phyloP scores from a whole-genome alignment of 2,329 filamentous ascomycete genomes.

The Microcyclosporella mali region DNA sequence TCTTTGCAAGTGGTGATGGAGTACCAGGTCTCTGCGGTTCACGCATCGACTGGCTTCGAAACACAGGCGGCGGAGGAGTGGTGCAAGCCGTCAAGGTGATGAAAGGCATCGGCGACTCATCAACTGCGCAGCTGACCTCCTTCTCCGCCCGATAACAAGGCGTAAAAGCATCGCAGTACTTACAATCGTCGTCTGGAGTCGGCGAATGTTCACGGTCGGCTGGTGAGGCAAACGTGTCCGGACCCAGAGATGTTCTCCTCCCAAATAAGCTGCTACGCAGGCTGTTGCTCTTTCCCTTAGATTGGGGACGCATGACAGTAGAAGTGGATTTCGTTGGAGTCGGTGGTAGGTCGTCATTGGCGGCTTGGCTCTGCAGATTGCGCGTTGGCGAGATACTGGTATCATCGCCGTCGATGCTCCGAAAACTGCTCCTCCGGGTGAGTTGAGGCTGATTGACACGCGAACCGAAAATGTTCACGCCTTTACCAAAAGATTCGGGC shows the following conservation, averaged over 20 bases:
- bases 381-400: constrained; percentile 53
- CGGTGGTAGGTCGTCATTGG: constrained; percentile 73
- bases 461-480: constrained; percentile 57
- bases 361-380: constrained; percentile 50
- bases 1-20: constrained; percentile 37
- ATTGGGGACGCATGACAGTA: constrained; percentile 34
- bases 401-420: constrained; percentile 69
- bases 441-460: constrained; percentile 43
- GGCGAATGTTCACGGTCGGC: constrained; percentile 27
- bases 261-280: constrained; percentile 46
- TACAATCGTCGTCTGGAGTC: constrained; percentile 30
- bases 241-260: constrained; percentile 40
- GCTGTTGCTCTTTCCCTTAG: constrained; percentile 48
- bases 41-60: constrained; percentile 35
- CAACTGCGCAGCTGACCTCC: constrained; percentile 16
- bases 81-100: constrained; percentile 31
- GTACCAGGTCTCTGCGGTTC: constrained; percentile 32
- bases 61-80: constrained; percentile 32
- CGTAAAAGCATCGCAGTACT: constrained; percentile 31
- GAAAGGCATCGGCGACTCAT: constrained; percentile 28
- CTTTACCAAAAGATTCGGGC: constrained; percentile 61
- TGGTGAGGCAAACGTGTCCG: constrained; percentile 43
- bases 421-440: constrained; percentile 61
- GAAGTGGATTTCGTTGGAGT: constrained; percentile 79
- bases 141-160: constrained; percentile 22